A percentile compares a stretch with the other conserved stretches of the same genome.
These are phyloP conservation scores for Phaeomoniella chlamydospora DNA, from an alignment of 2,329 filamentous ascomycete genomes.

Conservation along the genomic window DNA sequence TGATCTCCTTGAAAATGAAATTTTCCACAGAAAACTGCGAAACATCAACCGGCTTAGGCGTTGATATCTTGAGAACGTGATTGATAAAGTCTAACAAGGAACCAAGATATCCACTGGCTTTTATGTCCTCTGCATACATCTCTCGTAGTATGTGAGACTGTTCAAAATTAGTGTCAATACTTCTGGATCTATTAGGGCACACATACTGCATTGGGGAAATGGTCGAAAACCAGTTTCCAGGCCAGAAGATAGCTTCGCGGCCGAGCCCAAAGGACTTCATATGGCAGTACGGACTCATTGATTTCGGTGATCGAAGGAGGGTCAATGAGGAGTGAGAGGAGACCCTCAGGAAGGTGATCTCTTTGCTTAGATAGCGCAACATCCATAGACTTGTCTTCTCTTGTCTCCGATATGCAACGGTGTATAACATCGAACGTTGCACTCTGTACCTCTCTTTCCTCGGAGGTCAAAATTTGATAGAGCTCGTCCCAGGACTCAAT, in stretches of 20 bases:
- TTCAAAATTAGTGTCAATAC: slow-evolving; percentile 12
- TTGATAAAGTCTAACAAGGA: slow-evolving; percentile 68
- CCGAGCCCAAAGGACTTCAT: slow-evolving; percentile 45
- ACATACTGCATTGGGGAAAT: slow-evolving; percentile 53
- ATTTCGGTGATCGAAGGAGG: slow-evolving; percentile 57
- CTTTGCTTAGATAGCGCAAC: slow-evolving; percentile 37
- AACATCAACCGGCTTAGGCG: slow-evolving; percentile 54
- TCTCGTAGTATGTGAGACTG: slow-evolving; percentile 66
- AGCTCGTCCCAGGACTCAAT: slow-evolving; percentile 53
- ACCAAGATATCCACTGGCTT: slow-evolving; percentile 52
- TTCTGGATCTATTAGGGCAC: neutral
- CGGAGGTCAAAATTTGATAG: slow-evolving; percentile 62
- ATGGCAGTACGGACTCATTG: neutral
- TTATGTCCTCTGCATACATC: slow-evolving; percentile 68
- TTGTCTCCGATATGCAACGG: slow-evolving; percentile 58
- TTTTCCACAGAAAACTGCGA: slow-evolving; percentile 56
- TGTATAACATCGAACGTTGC: slow-evolving; percentile 72
- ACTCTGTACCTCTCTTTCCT: slow-evolving; percentile 61
- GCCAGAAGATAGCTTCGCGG: slow-evolving; percentile 72
- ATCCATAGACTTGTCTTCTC: slow-evolving; percentile 73
- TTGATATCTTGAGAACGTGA: slow-evolving; percentile 68
- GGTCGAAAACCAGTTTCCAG: slow-evolving; percentile 83
- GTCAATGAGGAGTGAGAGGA: slow-evolving; percentile 71
- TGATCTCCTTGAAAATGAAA: slow-evolving; percentile 39
- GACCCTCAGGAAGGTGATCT: slow-evolving; percentile 65